phyloP scores from a whole-genome alignment of 805 yeast species.

The Priceomyces fermenticarens region DNA sequence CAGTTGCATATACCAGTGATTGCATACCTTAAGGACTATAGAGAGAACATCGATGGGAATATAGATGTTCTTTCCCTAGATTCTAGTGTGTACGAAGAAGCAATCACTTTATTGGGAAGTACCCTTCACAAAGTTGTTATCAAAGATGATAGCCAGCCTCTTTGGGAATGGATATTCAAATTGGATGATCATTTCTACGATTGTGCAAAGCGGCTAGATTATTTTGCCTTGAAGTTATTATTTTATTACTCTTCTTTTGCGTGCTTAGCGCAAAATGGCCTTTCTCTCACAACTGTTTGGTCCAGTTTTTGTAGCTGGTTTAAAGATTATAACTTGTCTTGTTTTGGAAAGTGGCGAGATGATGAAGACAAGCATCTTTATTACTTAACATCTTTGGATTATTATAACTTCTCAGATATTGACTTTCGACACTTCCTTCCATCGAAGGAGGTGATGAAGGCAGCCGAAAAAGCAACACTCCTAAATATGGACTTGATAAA shows the following conservation, averaged over 20 bases:
- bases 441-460: no score
- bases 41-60: not conserved
- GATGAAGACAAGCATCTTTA: slow-evolving; percentile 6
- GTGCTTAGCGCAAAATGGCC: slow-evolving; percentile 16
- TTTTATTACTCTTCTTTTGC: slow-evolving; percentile 18
- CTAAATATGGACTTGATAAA: no score
- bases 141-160: slow-evolving; percentile 19
- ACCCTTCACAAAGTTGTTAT: slow-evolving; percentile 11
- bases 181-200: slow-evolving; percentile 13
- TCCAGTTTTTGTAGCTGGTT: slow-evolving; percentile 18
- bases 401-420: no score
- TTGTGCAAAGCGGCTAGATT: slow-evolving; percentile 14
- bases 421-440: no score
- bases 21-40: slow-evolving; percentile 3
- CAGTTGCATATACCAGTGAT: slow-evolving; percentile 5
- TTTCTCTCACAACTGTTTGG: slow-evolving; percentile 17
- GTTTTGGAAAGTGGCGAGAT: slow-evolving; percentile 12
- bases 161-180: slow-evolving; percentile 25
- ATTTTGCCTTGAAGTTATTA: slow-evolving; percentile 22
- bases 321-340: slow-evolving; percentile 8
- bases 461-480: no score
- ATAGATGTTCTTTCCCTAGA: not conserved
- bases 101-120: slow-evolving; percentile 13
- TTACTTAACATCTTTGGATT: not conserved
- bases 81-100: slow-evolving; percentile 2